Conservation (phyloP, 345 rosid species). For the Dipteronia dyeriana region DNA sequence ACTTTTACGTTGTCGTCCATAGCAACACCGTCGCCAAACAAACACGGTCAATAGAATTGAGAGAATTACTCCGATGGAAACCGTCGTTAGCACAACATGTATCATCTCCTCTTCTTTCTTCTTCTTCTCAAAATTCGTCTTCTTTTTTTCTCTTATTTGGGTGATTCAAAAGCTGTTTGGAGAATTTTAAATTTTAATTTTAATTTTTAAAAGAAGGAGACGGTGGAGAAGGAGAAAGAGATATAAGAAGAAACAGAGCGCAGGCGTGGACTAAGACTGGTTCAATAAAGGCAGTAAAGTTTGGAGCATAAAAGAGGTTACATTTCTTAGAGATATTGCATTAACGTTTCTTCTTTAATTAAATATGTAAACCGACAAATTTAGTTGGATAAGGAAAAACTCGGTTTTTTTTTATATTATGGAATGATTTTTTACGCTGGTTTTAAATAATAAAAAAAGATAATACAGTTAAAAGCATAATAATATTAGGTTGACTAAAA, state of each 20-base stretch:
- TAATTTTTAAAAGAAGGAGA: conserved; percentile 8
- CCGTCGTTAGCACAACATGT: conserved; percentile 32
- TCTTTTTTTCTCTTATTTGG: background rate
- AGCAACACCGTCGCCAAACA: conserved; percentile 49
- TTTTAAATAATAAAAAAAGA: no score
- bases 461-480: no score
- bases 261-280: conserved; percentile 48
- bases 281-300: conserved; percentile 41
- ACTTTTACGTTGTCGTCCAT: conserved; percentile 22
- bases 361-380: conserved; percentile 29
- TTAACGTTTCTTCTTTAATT: conserved; percentile 14
- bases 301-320: background rate
- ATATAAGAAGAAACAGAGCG: conserved; percentile 14
- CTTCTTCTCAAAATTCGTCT: conserved; percentile 16
- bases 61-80: conserved; percentile 25
- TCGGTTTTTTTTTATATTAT: background rate
- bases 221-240: conserved; percentile 4
- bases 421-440: no score
- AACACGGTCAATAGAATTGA: conserved; percentile 33
- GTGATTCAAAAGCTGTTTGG: background rate
- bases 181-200: background rate
- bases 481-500: no score
- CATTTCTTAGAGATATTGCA: background rate
- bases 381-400: conserved; percentile 12
- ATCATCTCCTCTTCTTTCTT: conserved; percentile 44